phyloP scores from a whole-genome alignment of 2,329 filamentous ascomycete genomes.

The Phialophora tarda region DNA sequence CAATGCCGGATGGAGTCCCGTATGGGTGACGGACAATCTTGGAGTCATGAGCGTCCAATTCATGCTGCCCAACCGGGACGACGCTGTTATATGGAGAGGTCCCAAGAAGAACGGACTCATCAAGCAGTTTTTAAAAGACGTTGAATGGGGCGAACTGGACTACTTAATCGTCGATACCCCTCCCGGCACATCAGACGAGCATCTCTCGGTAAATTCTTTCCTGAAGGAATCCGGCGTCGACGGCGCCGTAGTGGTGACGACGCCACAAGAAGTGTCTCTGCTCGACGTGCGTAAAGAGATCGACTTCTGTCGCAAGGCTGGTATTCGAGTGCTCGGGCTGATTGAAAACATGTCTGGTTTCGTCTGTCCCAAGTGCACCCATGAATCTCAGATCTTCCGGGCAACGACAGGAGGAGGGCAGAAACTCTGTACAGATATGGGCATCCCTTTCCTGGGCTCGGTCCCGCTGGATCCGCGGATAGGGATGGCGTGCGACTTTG shows the following conservation, averaged over 20 bases:
- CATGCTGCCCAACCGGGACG: conserved; percentile 91
- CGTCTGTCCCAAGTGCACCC: conserved; percentile 89
- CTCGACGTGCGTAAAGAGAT: conserved; percentile 97
- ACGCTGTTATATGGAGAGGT: conserved; percentile 95
- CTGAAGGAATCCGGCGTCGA: conserved; percentile 90
- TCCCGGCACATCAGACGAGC: conserved; percentile 93
- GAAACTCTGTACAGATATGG: conserved; percentile 81
- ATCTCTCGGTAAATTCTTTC: conserved; percentile 90
- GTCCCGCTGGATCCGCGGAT: conserved; percentile 93
- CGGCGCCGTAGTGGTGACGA: conserved; percentile 90
- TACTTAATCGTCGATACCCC: conserved; percentile 94
- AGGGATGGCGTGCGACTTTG: conserved; percentile 94
- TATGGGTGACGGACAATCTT: conserved; percentile 93
- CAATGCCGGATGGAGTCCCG: conserved; percentile 87
- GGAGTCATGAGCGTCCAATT: conserved; percentile 98
- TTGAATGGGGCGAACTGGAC: conserved; percentile 95
- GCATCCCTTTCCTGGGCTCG: conserved; percentile 83
- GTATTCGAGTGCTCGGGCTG: conserved; percentile 82
- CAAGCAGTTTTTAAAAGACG: conserved; percentile 97
- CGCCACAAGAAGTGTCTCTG: conserved; percentile 89
- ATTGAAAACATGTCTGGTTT: conserved; percentile 99
- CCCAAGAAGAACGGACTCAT: conserved; percentile 99
- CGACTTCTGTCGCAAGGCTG: conserved; percentile 94
- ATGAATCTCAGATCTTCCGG: conserved; percentile 81
- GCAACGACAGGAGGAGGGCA: conserved; percentile 87